phyloP scores from a whole-genome alignment of 805 yeast genomes.

The Zygotorulaspora sp. region DNA sequence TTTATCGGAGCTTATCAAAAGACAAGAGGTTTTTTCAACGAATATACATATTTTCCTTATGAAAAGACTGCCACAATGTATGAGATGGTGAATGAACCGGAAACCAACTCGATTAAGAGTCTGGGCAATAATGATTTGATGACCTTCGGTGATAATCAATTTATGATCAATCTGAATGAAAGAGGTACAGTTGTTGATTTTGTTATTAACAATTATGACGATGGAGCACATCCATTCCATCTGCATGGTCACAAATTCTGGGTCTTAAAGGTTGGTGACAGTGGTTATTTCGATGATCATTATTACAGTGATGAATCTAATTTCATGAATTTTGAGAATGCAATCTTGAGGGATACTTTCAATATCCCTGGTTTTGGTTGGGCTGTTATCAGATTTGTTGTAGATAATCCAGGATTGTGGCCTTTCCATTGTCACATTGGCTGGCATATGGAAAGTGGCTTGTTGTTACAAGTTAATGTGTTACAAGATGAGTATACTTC shows the following conservation, averaged over 20 bases:
- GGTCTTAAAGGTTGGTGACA: constrained; percentile 24
- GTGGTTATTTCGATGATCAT: constrained; percentile 24
- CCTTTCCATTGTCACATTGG: constrained; percentile 76
- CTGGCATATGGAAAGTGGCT: constrained; percentile 64
- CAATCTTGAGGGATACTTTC: constrained; percentile 55
- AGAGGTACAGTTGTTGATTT: constrained; percentile 48
- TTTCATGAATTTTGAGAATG: constrained; percentile 45
- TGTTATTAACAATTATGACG: constrained; percentile 62
- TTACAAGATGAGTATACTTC: constrained; percentile 21
- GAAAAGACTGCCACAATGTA: constrained; percentile 17
- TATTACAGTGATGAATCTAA: constrained; percentile 39
- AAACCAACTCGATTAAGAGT: constrained; percentile 10
- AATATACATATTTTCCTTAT: constrained; percentile 22
- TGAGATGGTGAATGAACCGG: constrained; percentile 10
- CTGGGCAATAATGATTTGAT: constrained; percentile 13
- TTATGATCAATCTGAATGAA: constrained; percentile 22
- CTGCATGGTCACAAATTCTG: constrained; percentile 46
- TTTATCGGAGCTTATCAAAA: constrained; percentile 24
- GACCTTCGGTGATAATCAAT: constrained; percentile 16
- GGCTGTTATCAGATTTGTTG: constrained; percentile 53
- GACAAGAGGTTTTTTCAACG: constrained; percentile 29
- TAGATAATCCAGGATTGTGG: constrained; percentile 81
- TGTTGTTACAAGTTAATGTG: constrained; percentile 33
- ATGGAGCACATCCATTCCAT: constrained; percentile 62
- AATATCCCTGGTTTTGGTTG: constrained; percentile 55